phyloP scores from a whole-genome alignment of 352 stramenopile species.

The Pythium monospermum region DNA sequence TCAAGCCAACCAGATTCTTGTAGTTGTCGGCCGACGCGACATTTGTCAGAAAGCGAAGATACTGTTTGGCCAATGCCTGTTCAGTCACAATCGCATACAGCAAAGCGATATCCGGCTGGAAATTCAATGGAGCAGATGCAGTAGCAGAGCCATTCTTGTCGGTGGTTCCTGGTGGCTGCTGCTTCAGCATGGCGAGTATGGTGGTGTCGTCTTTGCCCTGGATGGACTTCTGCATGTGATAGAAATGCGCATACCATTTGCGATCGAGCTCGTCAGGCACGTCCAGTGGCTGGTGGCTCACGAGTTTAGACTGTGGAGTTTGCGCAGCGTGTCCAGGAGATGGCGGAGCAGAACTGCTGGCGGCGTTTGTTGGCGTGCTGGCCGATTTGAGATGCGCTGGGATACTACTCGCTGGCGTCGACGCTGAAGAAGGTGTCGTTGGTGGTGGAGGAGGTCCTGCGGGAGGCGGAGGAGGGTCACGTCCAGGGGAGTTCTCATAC shows the following conservation, averaged over 20 bases:
- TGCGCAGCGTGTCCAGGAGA: slow-evolving; percentile 24
- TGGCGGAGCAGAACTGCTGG: slow-evolving; percentile 21
- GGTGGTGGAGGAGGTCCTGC: slow-evolving; percentile 27
- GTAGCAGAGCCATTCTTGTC: slow-evolving; percentile 17
- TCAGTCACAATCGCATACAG: slow-evolving; percentile 80
- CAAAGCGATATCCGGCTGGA: slow-evolving; percentile 76
- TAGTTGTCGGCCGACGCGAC: slow-evolving; percentile 55
- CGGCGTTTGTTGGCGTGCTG: background rate
- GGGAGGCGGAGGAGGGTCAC: slow-evolving; percentile 34
- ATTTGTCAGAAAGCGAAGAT: slow-evolving; percentile 65
- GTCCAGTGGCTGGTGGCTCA: slow-evolving; percentile 72
- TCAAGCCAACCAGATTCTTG: slow-evolving; percentile 68
- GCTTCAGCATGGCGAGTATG: slow-evolving; percentile 55
- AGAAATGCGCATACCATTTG: slow-evolving; percentile 85
- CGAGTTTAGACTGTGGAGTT: slow-evolving; percentile 62
- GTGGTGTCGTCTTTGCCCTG: slow-evolving; percentile 61
- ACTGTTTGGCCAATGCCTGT: slow-evolving; percentile 59
- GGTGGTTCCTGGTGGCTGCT: slow-evolving; percentile 24
- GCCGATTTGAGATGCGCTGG: slow-evolving; percentile 14
- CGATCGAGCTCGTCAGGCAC: slow-evolving; percentile 71
- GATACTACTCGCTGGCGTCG: slow-evolving; percentile 10
- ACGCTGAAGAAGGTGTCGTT: slow-evolving; percentile 8
- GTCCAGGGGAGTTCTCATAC: slow-evolving; percentile 11
- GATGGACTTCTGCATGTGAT: slow-evolving; percentile 81
- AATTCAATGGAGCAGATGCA: slow-evolving; percentile 34